Base-by-base conservation (phyloP, 352 stramenopile genomes). In the Phytopythium oedochilum region DNA sequence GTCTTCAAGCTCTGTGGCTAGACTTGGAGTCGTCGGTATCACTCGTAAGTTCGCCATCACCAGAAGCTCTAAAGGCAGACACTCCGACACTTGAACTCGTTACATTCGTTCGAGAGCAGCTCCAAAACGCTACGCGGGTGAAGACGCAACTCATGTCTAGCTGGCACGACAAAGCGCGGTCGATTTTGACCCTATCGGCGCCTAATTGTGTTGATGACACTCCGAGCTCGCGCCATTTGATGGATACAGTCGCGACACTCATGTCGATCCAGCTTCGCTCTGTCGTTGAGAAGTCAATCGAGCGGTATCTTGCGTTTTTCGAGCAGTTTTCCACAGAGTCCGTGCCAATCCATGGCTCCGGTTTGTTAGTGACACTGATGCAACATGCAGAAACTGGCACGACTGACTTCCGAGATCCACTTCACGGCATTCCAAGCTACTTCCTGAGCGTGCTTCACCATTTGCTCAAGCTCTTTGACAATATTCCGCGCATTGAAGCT, bases 191-290 rank as follows among this genome's bases (percentile, higher is more conserved):
- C 5, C 29, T 2, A 3, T 29, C 40, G 0, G 0, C 12, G 1
- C 10, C 6, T 46, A 17, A 28, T 6, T 20, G 40, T 12, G 11
- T 31, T 11, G 7, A 26, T 14, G 8, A 51, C 1, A 66, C 57
- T 23, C 44, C 68, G 11, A 56, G 70, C 1, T 38, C 72, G 32
- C 69, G 68, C 9, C 83, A 87, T 32, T 47, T 88, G 18, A 83
- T 93, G 20, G 75, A 88, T 40, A 68, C 73, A 0, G 64, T 91
- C n/a, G 72, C 66, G 0, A 72, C 71, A 38, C 63, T 90, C 34
- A 93, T 93, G 83, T 89, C 78, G 18, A 58, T 90, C 1, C 83
- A 93, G 55, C 64, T 90, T 11, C 75, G 81, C 2, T 71, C 75
- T 11, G 64, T 93, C 6, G 61, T 90, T 15, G 63, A 84, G 42